A percentile compares a stretch with the other conserved stretches of the same genome.
phyloP scores from a whole-genome alignment of 2,329 filamentous ascomycete species.

The Penicillium sp. region DNA sequence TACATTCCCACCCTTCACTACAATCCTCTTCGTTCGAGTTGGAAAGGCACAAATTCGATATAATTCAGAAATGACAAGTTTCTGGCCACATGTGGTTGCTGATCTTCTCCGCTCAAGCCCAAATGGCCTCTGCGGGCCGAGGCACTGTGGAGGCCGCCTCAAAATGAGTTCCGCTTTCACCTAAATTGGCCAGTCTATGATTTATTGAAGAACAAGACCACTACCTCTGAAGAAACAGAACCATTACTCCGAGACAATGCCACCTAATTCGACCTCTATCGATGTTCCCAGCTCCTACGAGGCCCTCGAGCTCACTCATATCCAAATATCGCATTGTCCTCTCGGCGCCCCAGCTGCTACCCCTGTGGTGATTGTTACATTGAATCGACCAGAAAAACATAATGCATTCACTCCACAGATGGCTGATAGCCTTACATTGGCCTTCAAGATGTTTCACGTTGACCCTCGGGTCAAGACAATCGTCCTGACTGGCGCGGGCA shows the following conservation, averaged over 20 bases:
- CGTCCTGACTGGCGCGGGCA: constrained; percentile 55
- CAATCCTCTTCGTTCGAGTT: too few species aligned
- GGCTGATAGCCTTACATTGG: constrained; percentile 58
- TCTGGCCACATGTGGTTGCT: neutral
- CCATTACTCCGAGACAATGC: neutral
- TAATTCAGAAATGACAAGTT: neutral
- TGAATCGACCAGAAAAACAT: constrained; percentile 63
- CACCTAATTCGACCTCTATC: constrained; percentile 7
- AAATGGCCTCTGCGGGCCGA: neutral
- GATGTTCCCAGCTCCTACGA: constrained; percentile 37
- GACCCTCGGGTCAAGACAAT: constrained; percentile 57
- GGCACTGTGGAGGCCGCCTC: neutral
- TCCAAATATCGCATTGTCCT: constrained; percentile 33
- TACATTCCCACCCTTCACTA: too few species aligned
- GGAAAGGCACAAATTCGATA: neutral
- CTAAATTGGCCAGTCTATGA: neutral
- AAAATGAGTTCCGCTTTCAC: neutral
- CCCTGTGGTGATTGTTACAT: constrained; percentile 60
- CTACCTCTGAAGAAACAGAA: neutral
- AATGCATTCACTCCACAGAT: constrained; percentile 66
- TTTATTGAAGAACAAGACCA: neutral
- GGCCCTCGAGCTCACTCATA: constrained; percentile 30
- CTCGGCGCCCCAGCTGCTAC: constrained; percentile 53
- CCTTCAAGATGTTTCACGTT: constrained; percentile 51
- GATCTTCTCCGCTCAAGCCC: neutral